A percentile compares a stretch with the other conserved stretches of the same genome.
Conservation (phyloP, 768 basidiomycete genomes). For the Mycena epipterygia region DNA sequence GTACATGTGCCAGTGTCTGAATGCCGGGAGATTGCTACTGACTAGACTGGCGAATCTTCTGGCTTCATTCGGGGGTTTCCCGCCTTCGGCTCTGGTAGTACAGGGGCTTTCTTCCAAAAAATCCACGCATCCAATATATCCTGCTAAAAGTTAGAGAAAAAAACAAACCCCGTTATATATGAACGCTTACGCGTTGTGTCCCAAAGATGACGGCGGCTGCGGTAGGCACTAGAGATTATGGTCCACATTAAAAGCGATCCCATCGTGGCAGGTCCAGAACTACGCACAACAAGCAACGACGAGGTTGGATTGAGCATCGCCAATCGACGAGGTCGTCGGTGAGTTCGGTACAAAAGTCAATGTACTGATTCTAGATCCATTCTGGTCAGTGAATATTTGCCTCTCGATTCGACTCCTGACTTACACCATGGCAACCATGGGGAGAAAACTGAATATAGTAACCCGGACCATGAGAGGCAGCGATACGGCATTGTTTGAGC, state of each 20-base stretch:
- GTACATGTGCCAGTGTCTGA: too few species aligned
- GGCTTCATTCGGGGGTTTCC: neutral
- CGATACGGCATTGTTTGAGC: neutral
- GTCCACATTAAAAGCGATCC: neutral
- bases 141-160: neutral
- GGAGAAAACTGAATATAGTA: conserved; percentile 14
- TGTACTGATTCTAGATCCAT: neutral
- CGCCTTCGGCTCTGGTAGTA: neutral
- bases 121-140: conserved; percentile 17
- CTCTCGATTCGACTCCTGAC: neutral
- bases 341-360: neutral
- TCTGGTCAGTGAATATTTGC: neutral
- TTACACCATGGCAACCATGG: conserved; percentile 13
- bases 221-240: neutral
- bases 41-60: neutral
- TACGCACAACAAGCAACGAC: neutral
- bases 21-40: too few species aligned
- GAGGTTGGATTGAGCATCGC: neutral
- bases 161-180: neutral
- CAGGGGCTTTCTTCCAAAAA: conserved; percentile 2
- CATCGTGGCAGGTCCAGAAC: too few species aligned
- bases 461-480: conserved; percentile 15
- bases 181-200: neutral
- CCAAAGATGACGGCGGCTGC: conserved; percentile 10
- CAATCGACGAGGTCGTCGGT: neutral